Base-by-base conservation (phyloP, 768 basidiomycete genomes). In the Boletellus ananiceps region DNA sequence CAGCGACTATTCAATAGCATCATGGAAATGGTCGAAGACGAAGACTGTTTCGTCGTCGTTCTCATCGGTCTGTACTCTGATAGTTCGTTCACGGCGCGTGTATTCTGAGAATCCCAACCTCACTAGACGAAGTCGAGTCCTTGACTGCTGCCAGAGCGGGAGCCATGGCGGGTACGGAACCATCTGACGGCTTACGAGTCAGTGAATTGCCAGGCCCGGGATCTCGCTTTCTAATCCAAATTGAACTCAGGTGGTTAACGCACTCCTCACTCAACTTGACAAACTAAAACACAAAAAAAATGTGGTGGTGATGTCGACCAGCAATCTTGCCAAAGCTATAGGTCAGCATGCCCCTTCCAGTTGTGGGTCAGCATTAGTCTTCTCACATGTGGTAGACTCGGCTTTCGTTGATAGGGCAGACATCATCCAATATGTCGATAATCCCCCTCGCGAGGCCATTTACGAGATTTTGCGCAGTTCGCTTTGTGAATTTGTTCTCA, bases 351-450 rank as follows among this genome's bases (percentile, higher is more conserved):
- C 33, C n/a, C 38, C 37, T 31, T 37, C 7, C 19, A 19, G 35
- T 50, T 19, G 7, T 5, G 2, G 12, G 18, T 35, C 15, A 16
- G 14, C 14, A 8, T 33, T 15, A 5, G 19, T 45, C 18, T n/a
- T 44, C 54, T 48, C 25, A 52, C 38, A 42, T 39, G 16, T 40
- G 40, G 31, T 16, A 97, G 95, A 99, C 60, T 83, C 82, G 43
- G 96, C 95, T 4, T 98, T 97, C 64, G 83, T 97, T 41, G 96
- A 98, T 63, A 86, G 96, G 35, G 96, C 95, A 8, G 96, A 99
- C 60, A 93, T 98, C 42, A 82, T 96, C 16, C 94, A 95, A 73
- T 96, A 92, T 60, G 78, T 97, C 16, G 94, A 93, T 56, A 76
- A 93, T 7, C 96, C 96, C 1, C 84, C 93, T 5, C 80, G 85